Evolutionary conservation across 495 filamentous ascomycete genomes (phyloP).

Genomic region (Daldinia concentrica): DNA sequence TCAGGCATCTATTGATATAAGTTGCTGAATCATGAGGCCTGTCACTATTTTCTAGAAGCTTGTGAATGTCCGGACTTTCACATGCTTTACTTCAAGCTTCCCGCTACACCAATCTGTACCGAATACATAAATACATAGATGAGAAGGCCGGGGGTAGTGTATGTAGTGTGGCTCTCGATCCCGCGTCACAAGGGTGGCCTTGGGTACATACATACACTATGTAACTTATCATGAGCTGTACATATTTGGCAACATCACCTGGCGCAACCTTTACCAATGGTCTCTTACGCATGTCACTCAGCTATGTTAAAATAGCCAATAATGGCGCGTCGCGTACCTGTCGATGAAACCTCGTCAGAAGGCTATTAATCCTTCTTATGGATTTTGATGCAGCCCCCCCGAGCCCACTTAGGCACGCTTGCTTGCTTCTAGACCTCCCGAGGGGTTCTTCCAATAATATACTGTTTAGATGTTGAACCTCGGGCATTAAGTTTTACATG

Average conservation of each 20-base stretch:
- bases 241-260: slow-evolving; percentile 38
- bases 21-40: neutral
- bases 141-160: slow-evolving; percentile 23
- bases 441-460: slow-evolving; percentile 25
- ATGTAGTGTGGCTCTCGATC: slow-evolving; percentile 32
- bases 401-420: slow-evolving; percentile 35
- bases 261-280: slow-evolving; percentile 33
- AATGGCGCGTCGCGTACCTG: slow-evolving; percentile 33
- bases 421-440: slow-evolving; percentile 34
- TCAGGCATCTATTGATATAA: neutral
- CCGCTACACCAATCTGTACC: slow-evolving; percentile 4
- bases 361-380: slow-evolving; percentile 21
- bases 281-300: slow-evolving; percentile 29
- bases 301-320: slow-evolving; percentile 26
- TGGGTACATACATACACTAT: slow-evolving; percentile 7
- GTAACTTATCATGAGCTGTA: slow-evolving; percentile 31
- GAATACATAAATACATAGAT: too few species aligned
- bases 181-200: slow-evolving; percentile 27
- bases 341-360: slow-evolving; percentile 38
- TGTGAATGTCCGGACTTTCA: slow-evolving; percentile 24
- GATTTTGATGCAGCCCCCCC: slow-evolving; percentile 22
- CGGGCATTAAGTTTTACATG: slow-evolving; percentile 28
- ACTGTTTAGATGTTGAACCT: slow-evolving; percentile 16
- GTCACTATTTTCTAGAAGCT: slow-evolving; percentile 5
- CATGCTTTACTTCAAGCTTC: slow-evolving; percentile 24